A percentile compares a stretch with the other conserved stretches of the same genome.
Conservation (phyloP, 768 basidiomycete species). For the Hygrocybe coccinea region DNA sequence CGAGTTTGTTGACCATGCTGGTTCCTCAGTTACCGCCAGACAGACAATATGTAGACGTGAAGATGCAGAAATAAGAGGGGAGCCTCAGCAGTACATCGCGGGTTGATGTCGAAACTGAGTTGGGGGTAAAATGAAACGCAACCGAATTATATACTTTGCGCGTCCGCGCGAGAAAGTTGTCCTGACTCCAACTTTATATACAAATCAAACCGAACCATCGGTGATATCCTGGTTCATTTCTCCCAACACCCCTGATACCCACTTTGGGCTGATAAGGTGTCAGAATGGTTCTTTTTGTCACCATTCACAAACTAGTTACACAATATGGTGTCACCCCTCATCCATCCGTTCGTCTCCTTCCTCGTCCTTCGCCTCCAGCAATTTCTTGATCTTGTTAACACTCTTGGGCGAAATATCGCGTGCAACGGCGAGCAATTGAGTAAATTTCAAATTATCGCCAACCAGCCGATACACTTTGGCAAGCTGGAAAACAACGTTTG, state of each 20-base stretch:
- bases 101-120: conserved; percentile 16
- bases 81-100: conserved; percentile 44
- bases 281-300: not conserved
- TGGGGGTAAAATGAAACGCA: conserved; percentile 17
- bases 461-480: conserved; percentile 85
- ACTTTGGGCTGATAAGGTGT: too few relatives aligned
- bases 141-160: conserved; percentile 23
- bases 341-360: conserved; percentile 60
- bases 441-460: conserved; percentile 74
- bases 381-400: conserved; percentile 73
- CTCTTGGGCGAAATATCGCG: conserved; percentile 94
- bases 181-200: conserved; percentile 16
- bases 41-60: conserved; percentile 37
- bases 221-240: not conserved
- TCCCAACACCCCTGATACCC: too few relatives aligned
- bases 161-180: conserved; percentile 9
- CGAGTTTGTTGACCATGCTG: conserved; percentile 80
- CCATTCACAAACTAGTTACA: too few relatives aligned
- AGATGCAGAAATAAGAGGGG: conserved; percentile 27
- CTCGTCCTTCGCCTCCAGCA: conserved; percentile 68
- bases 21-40: conserved; percentile 34
- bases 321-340: conserved; percentile 48
- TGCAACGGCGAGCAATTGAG: conserved; percentile 81
- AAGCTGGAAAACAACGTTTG: conserved; percentile 94
- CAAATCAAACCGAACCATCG: conserved; percentile 4